These are phyloP conservation scores for Phytopythium litorale DNA, from an alignment of 352 stramenopile genomes.

Conservation along the genomic window DNA sequence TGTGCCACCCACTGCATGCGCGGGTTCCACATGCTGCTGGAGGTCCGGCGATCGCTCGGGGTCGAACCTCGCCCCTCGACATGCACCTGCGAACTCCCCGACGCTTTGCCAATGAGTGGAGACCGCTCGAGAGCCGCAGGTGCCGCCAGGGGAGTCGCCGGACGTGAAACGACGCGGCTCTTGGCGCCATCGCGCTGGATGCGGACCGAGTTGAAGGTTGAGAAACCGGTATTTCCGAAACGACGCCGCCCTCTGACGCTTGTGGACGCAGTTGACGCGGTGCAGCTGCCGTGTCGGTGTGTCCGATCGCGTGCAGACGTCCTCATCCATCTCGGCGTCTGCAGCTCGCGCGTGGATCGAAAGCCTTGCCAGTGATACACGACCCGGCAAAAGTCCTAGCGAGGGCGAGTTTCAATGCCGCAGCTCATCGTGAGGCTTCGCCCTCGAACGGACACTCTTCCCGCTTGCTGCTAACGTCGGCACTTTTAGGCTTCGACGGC, in stretches of 20 bases:
- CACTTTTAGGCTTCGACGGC: background rate
- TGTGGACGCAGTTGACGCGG: too few relatives aligned
- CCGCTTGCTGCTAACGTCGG: background rate
- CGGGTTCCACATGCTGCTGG: slow-evolving; percentile 51
- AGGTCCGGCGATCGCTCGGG: background rate
- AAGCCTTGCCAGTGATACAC: background rate
- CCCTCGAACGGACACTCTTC: background rate
- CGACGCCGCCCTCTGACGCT: too few relatives aligned
- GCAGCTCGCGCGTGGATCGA: background rate
- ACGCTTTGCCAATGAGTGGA: background rate
- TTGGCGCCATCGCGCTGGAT: background rate
- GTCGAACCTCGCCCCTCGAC: background rate
- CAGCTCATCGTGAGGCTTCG: background rate
- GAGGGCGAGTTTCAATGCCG: background rate
- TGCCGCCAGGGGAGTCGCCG: background rate
- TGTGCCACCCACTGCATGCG: slow-evolving; percentile 82
- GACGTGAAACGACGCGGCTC: background rate
- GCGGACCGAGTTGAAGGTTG: too few relatives aligned
- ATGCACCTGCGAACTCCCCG: background rate
- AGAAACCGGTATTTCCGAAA: too few relatives aligned
- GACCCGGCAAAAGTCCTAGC: background rate
- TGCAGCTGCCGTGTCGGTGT: too few relatives aligned
- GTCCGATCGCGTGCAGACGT: too few relatives aligned
- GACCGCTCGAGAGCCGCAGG: background rate
- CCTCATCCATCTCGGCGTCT: background rate